phyloP scores from a whole-genome alignment of 176 grass and related monocot genomes.

The Hsuehochloa calcarea region DNA sequence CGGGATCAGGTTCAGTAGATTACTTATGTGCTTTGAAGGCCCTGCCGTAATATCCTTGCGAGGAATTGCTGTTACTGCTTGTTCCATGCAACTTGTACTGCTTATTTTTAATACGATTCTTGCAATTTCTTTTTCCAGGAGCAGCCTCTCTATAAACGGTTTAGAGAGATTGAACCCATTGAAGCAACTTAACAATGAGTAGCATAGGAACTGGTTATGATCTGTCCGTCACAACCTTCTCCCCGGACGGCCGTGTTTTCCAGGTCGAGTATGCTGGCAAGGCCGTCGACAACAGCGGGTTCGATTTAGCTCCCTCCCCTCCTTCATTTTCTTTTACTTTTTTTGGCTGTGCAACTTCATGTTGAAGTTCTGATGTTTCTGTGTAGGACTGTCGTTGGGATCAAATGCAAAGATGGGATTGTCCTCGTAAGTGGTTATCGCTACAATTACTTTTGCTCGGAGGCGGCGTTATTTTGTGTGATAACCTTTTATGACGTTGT shows the following conservation, averaged over 20 bases:
- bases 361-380: conserved; percentile 24
- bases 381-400: conserved; percentile 67
- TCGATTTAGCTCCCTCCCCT: conserved; percentile 1
- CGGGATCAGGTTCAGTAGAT: neutral
- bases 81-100: neutral
- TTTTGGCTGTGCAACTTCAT: neutral
- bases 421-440: conserved; percentile 49
- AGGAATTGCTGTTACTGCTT: neutral
- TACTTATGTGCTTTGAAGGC: neutral
- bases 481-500: conserved; percentile 6
- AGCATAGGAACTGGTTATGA: conserved; percentile 90
- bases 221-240: conserved; percentile 82
- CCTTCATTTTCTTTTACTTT: neutral
- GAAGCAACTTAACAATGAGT: conserved; percentile 48
- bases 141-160: neutral
- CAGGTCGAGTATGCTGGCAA: conserved; percentile 90
- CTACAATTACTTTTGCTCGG: neutral
- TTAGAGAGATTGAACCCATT: neutral
- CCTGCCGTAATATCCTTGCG: neutral
- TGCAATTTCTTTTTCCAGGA: neutral
- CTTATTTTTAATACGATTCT: neutral
- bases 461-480: neutral
- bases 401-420: conserved; percentile 91
- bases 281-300: conserved; percentile 85
- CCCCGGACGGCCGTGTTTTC: conserved; percentile 74